Percentiles rank a stretch among this genome's conserved stretches.
Conservation (phyloP, 1,139 yeast species). For the Zygotorulaspora mrakii region DNA sequence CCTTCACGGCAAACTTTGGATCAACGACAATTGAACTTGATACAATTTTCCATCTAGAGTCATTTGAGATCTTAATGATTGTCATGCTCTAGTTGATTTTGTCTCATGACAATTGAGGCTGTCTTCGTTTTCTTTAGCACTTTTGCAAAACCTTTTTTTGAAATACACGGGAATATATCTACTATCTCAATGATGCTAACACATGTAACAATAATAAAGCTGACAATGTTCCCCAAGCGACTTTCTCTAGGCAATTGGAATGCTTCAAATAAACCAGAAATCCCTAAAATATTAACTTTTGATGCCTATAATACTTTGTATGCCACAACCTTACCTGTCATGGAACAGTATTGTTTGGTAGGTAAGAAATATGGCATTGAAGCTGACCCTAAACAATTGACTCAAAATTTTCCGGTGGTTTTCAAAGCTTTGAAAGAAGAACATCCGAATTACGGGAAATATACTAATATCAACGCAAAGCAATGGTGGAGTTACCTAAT, state of each 20-base stretch:
- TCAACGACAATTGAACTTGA: constrained; percentile 32
- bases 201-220: neutral
- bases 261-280: constrained; percentile 9
- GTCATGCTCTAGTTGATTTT: constrained; percentile 12
- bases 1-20: constrained; percentile 51
- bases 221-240: constrained; percentile 22
- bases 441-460: constrained; percentile 63
- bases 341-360: constrained; percentile 49
- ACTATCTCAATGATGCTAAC: too few relatives aligned
- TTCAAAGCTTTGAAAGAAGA: constrained; percentile 35
- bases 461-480: constrained; percentile 35
- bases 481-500: constrained; percentile 63
- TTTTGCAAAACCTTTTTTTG: too few relatives aligned
- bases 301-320: constrained; percentile 69
- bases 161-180: too few relatives aligned
- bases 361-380: constrained; percentile 45
- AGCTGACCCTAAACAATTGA: constrained; percentile 37
- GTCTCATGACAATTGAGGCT: neutral
- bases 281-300: constrained; percentile 54
- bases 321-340: constrained; percentile 52
- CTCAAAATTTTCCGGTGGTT: constrained; percentile 31
- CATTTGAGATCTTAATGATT: constrained; percentile 11
- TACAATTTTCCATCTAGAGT: constrained; percentile 17
- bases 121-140: too few relatives aligned
- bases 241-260: constrained; percentile 17